A percentile compares a stretch with the other conserved stretches of the same genome.
These are phyloP conservation scores for Cryphonectria nitschkei DNA, from an alignment of 2,329 filamentous ascomycete species.

Conservation along the genomic window DNA sequence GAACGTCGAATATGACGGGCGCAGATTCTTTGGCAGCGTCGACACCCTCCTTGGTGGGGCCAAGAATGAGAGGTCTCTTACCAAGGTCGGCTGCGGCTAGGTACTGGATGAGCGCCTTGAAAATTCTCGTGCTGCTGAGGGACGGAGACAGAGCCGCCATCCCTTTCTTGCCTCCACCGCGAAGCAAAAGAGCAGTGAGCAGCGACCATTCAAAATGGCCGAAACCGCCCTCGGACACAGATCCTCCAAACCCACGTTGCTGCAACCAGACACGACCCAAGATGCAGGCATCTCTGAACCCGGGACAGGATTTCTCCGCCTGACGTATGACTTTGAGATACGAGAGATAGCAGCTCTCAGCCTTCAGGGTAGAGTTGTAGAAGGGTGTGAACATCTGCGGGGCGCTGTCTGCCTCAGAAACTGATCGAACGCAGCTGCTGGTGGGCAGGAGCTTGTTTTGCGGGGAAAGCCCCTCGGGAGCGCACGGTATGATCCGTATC, in stretches of 20 bases:
- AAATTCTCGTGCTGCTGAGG: slow-evolving; percentile 89
- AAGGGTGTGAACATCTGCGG: slow-evolving; percentile 67
- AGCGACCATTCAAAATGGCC: slow-evolving; percentile 89
- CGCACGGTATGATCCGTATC: slow-evolving; percentile 78
- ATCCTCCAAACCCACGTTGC: slow-evolving; percentile 78
- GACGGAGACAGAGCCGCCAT: slow-evolving; percentile 74
- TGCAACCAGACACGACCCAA: slow-evolving; percentile 87
- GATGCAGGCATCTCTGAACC: slow-evolving; percentile 82
- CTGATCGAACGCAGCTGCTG: slow-evolving; percentile 69
- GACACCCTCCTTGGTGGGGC: slow-evolving; percentile 47
- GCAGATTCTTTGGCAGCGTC: slow-evolving; percentile 48
- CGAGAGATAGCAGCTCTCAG: slow-evolving; percentile 71
- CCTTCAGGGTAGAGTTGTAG: slow-evolving; percentile 85
- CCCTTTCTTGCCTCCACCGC: slow-evolving; percentile 74
- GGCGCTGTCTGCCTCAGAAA: slow-evolving; percentile 46
- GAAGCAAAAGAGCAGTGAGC: slow-evolving; percentile 78
- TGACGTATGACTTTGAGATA: slow-evolving; percentile 78
- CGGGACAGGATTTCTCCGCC: slow-evolving; percentile 69
- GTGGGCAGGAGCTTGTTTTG: slow-evolving; percentile 70
- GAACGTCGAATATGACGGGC: slow-evolving; percentile 79
- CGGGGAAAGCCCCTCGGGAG: slow-evolving; percentile 71
- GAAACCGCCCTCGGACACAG: slow-evolving; percentile 78
- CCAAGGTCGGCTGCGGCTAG: slow-evolving; percentile 73
- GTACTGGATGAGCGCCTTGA: slow-evolving; percentile 93
- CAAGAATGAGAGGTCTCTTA: slow-evolving; percentile 64